Percentiles rank a stretch among this genome's conserved stretches.
phyloP scores from a whole-genome alignment of 2,329 filamentous ascomycete genomes.

The Aspergillus sp. region DNA sequence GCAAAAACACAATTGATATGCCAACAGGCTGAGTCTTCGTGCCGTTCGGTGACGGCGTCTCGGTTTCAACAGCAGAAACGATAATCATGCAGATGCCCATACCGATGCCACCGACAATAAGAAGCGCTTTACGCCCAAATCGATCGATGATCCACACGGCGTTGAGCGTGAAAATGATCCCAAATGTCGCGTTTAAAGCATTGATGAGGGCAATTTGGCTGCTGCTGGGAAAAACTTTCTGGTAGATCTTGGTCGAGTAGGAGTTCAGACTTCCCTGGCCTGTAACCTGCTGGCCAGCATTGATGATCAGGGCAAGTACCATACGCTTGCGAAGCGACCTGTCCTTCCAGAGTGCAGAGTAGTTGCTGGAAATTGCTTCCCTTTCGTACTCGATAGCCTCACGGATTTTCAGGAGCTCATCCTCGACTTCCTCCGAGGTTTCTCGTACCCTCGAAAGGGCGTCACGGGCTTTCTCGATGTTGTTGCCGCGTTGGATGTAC shows the following conservation, averaged over 20 bases:
- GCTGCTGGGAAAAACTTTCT: slow-evolving; percentile 63
- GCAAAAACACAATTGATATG: slow-evolving; percentile 67
- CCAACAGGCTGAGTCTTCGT: slow-evolving; percentile 61
- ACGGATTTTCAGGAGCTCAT: slow-evolving; percentile 64
- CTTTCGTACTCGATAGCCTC: slow-evolving; percentile 72
- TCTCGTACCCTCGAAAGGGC: slow-evolving; percentile 63
- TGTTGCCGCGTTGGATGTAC: slow-evolving; percentile 58
- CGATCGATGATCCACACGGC: slow-evolving; percentile 72
- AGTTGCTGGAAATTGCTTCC: slow-evolving; percentile 63
- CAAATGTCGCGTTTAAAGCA: slow-evolving; percentile 70
- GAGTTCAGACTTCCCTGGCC: slow-evolving; percentile 72
- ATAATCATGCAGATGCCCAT: slow-evolving; percentile 72
- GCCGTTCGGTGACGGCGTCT: slow-evolving; percentile 55
- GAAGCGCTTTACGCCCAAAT: slow-evolving; percentile 68
- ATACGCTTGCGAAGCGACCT: slow-evolving; percentile 67
- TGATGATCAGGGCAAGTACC: slow-evolving; percentile 64
- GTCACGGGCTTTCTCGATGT: slow-evolving; percentile 60
- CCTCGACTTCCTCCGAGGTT: slow-evolving; percentile 65
- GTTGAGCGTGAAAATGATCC: slow-evolving; percentile 71
- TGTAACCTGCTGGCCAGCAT: slow-evolving; percentile 70
- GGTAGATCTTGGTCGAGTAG: slow-evolving; percentile 73
- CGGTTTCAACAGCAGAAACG: slow-evolving; percentile 57
- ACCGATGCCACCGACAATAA: slow-evolving; percentile 67
- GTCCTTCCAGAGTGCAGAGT: slow-evolving; percentile 69
- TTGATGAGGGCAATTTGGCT: slow-evolving; percentile 70